Evolutionary conservation across 2,329 filamentous ascomycete genomes (phyloP), one percentile per base, ranked within the genome.

Genomic region (Didymella glomerata): DNA sequence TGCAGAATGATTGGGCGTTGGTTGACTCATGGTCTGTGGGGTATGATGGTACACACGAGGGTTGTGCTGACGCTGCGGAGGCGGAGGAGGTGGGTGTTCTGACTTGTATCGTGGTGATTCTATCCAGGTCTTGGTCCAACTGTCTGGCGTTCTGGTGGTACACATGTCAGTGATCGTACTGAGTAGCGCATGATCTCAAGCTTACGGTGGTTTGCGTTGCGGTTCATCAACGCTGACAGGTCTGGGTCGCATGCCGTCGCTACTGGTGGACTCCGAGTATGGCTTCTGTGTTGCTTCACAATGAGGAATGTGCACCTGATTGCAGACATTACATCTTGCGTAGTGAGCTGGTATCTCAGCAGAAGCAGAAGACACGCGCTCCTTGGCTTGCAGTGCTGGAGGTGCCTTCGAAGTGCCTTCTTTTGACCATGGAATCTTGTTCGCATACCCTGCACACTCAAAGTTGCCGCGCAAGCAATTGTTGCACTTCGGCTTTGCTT

Each of bases 401-500:
- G 71, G 68, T 11, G 67, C 63, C 52, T 74, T 49, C 83, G 79
- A 67, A 67, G 90, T 88, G 61, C 90, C 88, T 30, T 89, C 87
- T 78, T 94, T 96, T 64, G 90, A 87, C 88, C 91, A 95, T 50
- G 86, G 84, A 41, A 88, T 88, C 69, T 92, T 86, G 67, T 90
- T 88, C 54, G 90, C 90, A 78, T 99, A 99, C 50, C 95, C 95
- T 68, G 92, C 90, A 76, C 95, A 99, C 32, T 91, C 82, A 76
- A 98, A 98, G 16, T 91, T 92, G 44, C 95, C 94, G 61, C 92
- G 90, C 55, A 90, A 84, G 79, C 95, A 99, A 72, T 99, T 98
- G 74, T 89, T 83, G 96, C 95, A 98, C 77, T 92, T 88, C 25
- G 95, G 95, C 77, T 96, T 96, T 53, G 86, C 86, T 81, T 98